phyloP scores from a whole-genome alignment of 1,139 yeast species.

The Yamadazyma sp. region DNA sequence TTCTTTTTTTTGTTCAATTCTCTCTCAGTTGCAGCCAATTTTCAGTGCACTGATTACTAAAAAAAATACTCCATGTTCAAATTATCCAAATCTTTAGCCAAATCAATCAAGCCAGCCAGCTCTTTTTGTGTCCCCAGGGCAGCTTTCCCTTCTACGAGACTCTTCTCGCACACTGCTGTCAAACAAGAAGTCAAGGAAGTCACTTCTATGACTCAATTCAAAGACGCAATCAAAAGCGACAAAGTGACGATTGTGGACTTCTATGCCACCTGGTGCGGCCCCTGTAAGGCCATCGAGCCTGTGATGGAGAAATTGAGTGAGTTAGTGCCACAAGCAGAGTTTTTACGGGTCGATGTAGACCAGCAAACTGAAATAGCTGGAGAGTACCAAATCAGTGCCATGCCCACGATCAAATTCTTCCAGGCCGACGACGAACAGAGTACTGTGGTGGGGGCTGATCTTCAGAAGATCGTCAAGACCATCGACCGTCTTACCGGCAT shows the following conservation, averaged over 20 bases:
- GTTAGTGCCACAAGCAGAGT: slow-evolving; percentile 38
- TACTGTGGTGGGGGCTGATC: slow-evolving; percentile 74
- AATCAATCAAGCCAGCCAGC: not conserved
- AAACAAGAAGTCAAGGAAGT: slow-evolving; percentile 22
- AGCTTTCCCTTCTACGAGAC: slow-evolving; percentile 3
- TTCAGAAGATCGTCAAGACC: slow-evolving; percentile 11
- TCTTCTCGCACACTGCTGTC: slow-evolving; percentile 6
- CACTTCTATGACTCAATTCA: slow-evolving; percentile 18
- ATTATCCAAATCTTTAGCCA: not conserved
- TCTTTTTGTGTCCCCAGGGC: not conserved
- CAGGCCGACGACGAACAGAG: slow-evolving; percentile 72
- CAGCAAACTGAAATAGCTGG: slow-evolving; percentile 72
- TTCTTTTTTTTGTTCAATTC: no score
- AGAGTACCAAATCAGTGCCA: slow-evolving; percentile 71
- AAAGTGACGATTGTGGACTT: slow-evolving; percentile 39
- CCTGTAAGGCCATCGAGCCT: slow-evolving; percentile 46
- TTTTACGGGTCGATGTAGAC: slow-evolving; percentile 37
- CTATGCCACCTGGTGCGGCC: slow-evolving; percentile 50
- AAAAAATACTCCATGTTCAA: not conserved
- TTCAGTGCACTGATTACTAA: slow-evolving; percentile 1
- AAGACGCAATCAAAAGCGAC: slow-evolving; percentile 20
- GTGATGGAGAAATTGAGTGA: slow-evolving; percentile 35
- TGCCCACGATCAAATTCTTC: slow-evolving; percentile 86
- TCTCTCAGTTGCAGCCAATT: slow-evolving; percentile 3
- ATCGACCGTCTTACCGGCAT: slow-evolving; percentile 13